phyloP scores from a whole-genome alignment of 106 monocot genomes.

The Dioscorea zingiberensis region DNA sequence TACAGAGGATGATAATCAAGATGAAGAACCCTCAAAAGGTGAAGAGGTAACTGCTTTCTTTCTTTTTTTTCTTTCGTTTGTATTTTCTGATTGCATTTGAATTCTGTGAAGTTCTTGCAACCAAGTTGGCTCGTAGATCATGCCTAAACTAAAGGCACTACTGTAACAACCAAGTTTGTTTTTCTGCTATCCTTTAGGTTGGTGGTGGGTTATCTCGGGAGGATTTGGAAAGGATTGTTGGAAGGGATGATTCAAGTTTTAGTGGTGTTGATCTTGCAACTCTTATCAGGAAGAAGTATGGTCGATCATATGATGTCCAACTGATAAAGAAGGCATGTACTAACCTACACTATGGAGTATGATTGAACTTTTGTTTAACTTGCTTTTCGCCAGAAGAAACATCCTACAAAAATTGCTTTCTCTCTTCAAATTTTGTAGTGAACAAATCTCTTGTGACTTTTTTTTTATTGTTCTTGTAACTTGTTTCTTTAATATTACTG shows the following conservation, averaged over 20 bases:
- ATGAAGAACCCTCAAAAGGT: slow-evolving; percentile 19
- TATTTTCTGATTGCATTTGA: background rate
- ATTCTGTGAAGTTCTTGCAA: no score
- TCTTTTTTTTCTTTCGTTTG: background rate
- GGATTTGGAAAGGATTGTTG: slow-evolving; percentile 76
- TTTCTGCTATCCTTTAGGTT: slow-evolving; percentile 19
- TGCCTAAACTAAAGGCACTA: no score
- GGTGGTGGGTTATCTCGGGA: slow-evolving; percentile 55
- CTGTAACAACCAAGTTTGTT: background rate
- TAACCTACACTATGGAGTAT: no score
- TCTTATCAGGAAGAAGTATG: slow-evolving; percentile 93
- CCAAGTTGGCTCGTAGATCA: no score
- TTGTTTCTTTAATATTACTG: no score
- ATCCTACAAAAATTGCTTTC: no score
- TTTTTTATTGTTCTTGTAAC: no score
- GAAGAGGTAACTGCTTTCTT: slow-evolving; percentile 22
- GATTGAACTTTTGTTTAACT: background rate
- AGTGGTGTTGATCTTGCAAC: slow-evolving; percentile 91
- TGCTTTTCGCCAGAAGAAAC: background rate
- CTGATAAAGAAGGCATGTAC: slow-evolving; percentile 84
- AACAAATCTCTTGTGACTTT: no score
- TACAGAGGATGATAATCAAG: slow-evolving; percentile 30
- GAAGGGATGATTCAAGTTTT: slow-evolving; percentile 72
- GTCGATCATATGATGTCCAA: slow-evolving; percentile 96
- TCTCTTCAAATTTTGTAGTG: no score